These are phyloP conservation scores for Hypoxylon rickii DNA, from an alignment of 495 filamentous ascomycete genomes.

Conservation along the genomic window DNA sequence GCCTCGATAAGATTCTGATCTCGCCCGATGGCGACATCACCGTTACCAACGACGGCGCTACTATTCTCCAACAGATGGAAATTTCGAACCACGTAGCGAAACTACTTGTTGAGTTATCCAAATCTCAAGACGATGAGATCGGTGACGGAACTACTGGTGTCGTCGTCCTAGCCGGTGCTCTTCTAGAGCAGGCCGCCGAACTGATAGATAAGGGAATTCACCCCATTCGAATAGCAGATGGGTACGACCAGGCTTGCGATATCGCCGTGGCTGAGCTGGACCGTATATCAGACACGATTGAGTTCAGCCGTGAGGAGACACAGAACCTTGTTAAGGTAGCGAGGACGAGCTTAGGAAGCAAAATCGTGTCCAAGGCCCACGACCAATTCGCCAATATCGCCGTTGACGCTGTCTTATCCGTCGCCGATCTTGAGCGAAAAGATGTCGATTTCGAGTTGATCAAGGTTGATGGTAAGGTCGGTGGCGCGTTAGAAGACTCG, in stretches of 20 bases:
- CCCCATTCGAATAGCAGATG: constrained; percentile 96
- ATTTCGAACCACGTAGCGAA: constrained; percentile 98
- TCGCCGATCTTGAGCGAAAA: constrained; percentile 93
- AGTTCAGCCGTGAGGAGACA: constrained; percentile 77
- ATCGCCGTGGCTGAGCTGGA: constrained; percentile 92
- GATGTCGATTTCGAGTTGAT: constrained; percentile 99
- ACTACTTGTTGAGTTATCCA: constrained; percentile 95
- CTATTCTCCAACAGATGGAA: constrained; percentile 98
- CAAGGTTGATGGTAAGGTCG: constrained; percentile 98
- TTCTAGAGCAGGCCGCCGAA: constrained; percentile 96
- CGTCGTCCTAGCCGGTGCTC: constrained; percentile 91
- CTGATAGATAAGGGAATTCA: constrained; percentile 99
- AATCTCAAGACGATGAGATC: constrained; percentile 98
- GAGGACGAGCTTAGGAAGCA: constrained; percentile 94
- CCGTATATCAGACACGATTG: constrained; percentile 85
- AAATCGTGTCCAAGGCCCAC: constrained; percentile 99
- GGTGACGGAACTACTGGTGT: constrained; percentile 98
- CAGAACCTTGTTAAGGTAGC: constrained; percentile 90
- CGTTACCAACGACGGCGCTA: constrained; percentile 98
- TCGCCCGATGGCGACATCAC: constrained; percentile 99
- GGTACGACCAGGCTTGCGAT: constrained; percentile 96
- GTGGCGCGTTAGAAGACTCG: constrained; percentile 92
- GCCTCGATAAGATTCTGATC: constrained; percentile 98
- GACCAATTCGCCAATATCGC: constrained; percentile 98
- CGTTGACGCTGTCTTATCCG: constrained; percentile 93